Conservation (phyloP, 2,329 filamentous ascomycete genomes). For the Hypomyces perniciosus region DNA sequence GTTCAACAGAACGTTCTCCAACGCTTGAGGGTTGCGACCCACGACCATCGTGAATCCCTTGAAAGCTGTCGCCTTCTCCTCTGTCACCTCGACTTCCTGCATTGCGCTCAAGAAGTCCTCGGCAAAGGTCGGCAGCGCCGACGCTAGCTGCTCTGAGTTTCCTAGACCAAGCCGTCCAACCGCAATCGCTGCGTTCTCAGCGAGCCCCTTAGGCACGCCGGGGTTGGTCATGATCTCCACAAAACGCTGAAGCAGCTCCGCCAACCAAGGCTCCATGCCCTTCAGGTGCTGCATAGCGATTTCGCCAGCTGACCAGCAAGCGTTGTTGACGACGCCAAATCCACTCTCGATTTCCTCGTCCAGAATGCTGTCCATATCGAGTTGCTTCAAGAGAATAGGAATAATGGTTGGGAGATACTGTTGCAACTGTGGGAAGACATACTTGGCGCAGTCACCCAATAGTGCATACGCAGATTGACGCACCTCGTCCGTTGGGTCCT, state of each 20-base stretch:
- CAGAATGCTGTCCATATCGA: slow-evolving; percentile 70
- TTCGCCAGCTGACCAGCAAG: slow-evolving; percentile 94
- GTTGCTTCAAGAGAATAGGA: slow-evolving; percentile 76
- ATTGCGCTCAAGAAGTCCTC: slow-evolving; percentile 76
- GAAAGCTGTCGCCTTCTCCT: slow-evolving; percentile 92
- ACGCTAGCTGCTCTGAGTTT: slow-evolving; percentile 69
- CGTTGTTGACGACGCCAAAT: slow-evolving; percentile 95
- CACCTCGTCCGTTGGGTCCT: slow-evolving; percentile 84
- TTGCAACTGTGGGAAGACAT: slow-evolving; percentile 77
- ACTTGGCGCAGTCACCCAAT: slow-evolving; percentile 90
- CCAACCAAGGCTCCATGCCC: slow-evolving; percentile 70
- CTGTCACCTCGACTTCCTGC: slow-evolving; percentile 76
- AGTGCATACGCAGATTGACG: slow-evolving; percentile 94
- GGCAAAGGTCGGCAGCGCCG: slow-evolving; percentile 73
- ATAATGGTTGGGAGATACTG: slow-evolving; percentile 67
- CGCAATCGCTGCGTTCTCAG: slow-evolving; percentile 91
- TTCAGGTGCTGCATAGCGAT: slow-evolving; percentile 75
- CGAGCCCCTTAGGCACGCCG: slow-evolving; percentile 77
- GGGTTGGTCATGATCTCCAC: slow-evolving; percentile 79
- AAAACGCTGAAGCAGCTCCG: slow-evolving; percentile 69
- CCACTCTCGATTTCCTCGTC: slow-evolving; percentile 78
- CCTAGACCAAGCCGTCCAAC: slow-evolving; percentile 80
- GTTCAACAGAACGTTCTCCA: slow-evolving; percentile 76
- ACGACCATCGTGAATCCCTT: slow-evolving; percentile 84
- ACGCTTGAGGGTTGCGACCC: slow-evolving; percentile 78